These are phyloP conservation scores for Arctostaphylos glauca DNA, from an alignment of 148 eudicot genomes.

Conservation along the genomic window DNA sequence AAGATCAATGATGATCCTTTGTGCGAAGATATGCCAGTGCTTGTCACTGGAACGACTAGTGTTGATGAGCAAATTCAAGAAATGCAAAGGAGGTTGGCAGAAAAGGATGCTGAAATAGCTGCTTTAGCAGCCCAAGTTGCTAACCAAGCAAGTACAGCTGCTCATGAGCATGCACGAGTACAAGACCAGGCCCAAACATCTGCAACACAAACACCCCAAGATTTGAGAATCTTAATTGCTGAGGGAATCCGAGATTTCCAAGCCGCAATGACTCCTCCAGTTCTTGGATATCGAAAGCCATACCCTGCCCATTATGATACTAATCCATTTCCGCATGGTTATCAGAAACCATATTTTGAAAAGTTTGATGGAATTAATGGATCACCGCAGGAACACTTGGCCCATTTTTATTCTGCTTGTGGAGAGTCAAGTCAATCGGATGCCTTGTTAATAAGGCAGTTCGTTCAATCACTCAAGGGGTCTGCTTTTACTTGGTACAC, in stretches of 20 bases:
- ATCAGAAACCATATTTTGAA: neutral
- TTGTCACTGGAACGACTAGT: neutral
- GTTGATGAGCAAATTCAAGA: neutral
- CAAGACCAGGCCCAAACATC: neutral
- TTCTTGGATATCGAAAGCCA: neutral
- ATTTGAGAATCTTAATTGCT: neutral
- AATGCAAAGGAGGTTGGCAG: neutral
- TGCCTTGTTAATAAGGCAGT: neutral
- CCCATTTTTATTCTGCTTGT: conserved; percentile 3
- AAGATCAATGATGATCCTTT: neutral
- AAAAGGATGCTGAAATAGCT: neutral
- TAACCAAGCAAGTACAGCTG: neutral
- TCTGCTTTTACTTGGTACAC: neutral
- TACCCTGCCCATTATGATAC: neutral
- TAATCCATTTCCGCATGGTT: neutral
- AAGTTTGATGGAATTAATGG: neutral
- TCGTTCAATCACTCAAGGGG: neutral
- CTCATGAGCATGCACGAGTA: neutral
- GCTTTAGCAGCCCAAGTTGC: neutral
- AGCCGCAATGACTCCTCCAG: neutral
- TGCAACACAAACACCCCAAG: neutral
- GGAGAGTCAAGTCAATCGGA: neutral
- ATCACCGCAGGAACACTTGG: conserved; percentile 9
- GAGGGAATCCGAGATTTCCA: conserved; percentile 5
- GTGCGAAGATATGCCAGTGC: neutral